phyloP scores from a whole-genome alignment of 106 monocot species.

The Dioscorea zingiberensis region DNA sequence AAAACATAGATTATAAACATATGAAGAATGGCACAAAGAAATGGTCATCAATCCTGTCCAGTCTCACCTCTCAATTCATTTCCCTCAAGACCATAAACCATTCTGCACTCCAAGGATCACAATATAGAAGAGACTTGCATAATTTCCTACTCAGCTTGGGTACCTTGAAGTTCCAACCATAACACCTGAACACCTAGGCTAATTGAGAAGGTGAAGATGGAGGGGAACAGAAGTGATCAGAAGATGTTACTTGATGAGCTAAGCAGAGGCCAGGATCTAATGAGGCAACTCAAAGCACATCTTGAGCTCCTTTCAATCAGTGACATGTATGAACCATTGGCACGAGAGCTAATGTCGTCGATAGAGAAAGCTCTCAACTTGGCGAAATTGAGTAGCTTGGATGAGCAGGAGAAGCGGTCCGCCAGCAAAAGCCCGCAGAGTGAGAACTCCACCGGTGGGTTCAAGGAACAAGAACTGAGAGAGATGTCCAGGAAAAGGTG shows the following conservation, averaged over 20 bases:
- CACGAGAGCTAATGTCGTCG: neutral
- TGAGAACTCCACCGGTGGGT: neutral
- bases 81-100: too few species aligned
- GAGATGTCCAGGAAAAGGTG: conserved; percentile 12
- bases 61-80: too few species aligned
- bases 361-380: neutral
- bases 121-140: too few species aligned
- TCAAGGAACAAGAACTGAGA: neutral
- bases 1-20: neutral
- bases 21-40: neutral
- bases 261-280: neutral
- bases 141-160: too few species aligned
- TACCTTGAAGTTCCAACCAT: too few species aligned
- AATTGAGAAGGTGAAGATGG: too few species aligned
- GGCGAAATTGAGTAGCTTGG: neutral
- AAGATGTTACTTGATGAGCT: conserved; percentile 1
- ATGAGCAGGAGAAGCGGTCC: neutral
- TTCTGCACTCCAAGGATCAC: too few species aligned
- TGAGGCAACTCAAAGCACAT: conserved; percentile 2
- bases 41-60: too few species aligned
- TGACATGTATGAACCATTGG: neutral
- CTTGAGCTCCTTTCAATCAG: neutral
- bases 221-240: neutral
- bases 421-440: neutral
- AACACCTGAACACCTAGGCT: too few species aligned